Base-by-base conservation (phyloP, 2,329 filamentous ascomycete genomes). In the Mycogone perniciosa region DNA sequence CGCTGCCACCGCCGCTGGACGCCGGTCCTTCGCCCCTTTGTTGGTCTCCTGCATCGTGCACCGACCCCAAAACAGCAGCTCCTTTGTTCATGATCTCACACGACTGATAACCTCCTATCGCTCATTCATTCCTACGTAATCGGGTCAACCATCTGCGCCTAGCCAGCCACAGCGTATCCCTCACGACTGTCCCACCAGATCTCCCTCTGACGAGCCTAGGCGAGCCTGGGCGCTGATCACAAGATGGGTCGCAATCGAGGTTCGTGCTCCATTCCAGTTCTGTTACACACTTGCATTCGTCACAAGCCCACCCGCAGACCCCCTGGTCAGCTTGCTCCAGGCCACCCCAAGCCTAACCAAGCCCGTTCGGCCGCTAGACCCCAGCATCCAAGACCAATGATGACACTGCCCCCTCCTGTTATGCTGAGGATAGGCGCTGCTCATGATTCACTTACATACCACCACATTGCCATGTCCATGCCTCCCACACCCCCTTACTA, bases 201-300 rank as follows among this genome's bases (percentile, higher is more conserved):
- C 50, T 44, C 5, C 46, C 46, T 41, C 38, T 44, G 9, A 35
- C 48, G 43, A 52, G 39, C 44, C 38, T 46, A 44, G 9, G 30
- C 48, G 43, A 52, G 39, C 44, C 38, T 46, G 40, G 45, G 40
- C 50, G 44, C 27, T n/a, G 13, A 50, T 43, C 31, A 41, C 48
- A 76, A 69, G 57, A 79, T 79, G 76, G 75, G 67, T 62, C 74
- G 76, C 61, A 78, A 75, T 75, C 72, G 76, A 68, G 76, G 76
- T 79, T 69, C 64, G 75, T 77, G 58, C 55, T 60, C 56, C 55
- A 53, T 56, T 44, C 49, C 51, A 53, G 54, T 59, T 48, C 37
- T 26, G 49, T 43, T 38, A 41, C 39, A 13, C 39, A 29, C 31
- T 40, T 45, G 31, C 38, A 39, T 46, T 53, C 47, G 47, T 46